Evolutionary conservation across 140 eudicot genomes (phyloP).

Genomic region (Cichorium intybus): DNA sequence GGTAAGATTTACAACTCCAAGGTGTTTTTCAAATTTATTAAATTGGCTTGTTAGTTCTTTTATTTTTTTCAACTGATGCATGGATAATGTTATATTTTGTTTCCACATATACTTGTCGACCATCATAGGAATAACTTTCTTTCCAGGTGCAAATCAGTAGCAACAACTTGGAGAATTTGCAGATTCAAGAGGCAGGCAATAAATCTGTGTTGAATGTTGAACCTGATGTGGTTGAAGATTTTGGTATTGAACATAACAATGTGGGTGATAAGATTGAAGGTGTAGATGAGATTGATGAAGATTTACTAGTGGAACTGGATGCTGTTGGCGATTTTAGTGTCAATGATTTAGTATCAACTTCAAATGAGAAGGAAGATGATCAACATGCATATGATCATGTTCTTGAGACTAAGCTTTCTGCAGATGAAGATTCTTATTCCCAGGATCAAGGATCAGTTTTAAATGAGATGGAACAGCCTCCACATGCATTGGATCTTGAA

Average conservation of each 20-base stretch:
- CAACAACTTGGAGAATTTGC: constrained; percentile 27
- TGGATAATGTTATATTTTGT: neutral
- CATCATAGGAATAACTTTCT: constrained; percentile 21
- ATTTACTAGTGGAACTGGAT: constrained; percentile 66
- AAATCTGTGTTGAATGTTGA: constrained; percentile 26
- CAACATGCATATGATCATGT: constrained; percentile 16
- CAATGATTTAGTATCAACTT: constrained; percentile 31
- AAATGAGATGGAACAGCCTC: constrained; percentile 15
- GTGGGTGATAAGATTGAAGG: constrained; percentile 27
- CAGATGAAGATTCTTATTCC: constrained; percentile 26
- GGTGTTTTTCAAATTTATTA: neutral
- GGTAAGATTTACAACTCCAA: constrained; percentile 26
- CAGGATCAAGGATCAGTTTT: constrained; percentile 10
- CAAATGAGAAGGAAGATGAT: constrained; percentile 28
- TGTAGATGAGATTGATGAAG: constrained; percentile 60
- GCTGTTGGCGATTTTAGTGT: constrained; percentile 74
- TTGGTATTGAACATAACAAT: constrained; percentile 25
- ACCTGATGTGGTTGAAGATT: constrained; percentile 24
- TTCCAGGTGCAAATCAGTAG: constrained; percentile 28
- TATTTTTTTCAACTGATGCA: neutral
- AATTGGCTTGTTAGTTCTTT: neutral
- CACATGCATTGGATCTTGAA: constrained; percentile 20
- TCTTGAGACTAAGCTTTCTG: constrained; percentile 16
- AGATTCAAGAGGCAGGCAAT: constrained; percentile 31
- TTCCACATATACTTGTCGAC: neutral